phyloP scores from a whole-genome alignment of 371 early-diverging fungal species.

The Mortierella sp. region DNA sequence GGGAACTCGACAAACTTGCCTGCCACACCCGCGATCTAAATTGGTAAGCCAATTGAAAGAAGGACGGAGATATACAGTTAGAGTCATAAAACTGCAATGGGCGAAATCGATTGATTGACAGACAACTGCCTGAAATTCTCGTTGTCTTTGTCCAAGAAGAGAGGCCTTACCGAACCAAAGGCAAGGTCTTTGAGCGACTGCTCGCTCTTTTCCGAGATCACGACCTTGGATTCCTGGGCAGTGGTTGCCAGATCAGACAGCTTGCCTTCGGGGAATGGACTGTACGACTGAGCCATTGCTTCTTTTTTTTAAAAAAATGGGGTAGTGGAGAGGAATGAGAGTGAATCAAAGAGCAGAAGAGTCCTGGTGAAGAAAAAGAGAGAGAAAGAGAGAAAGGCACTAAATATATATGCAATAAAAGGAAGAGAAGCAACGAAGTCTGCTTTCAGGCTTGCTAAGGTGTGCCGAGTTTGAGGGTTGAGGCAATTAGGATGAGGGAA shows the following conservation, averaged over 20 bases:
- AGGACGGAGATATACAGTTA: background rate
- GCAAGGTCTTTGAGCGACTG: slow-evolving; percentile 58
- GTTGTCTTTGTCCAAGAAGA: background rate
- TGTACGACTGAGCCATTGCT: slow-evolving; percentile 58
- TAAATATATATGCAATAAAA: slow-evolving; percentile 7
- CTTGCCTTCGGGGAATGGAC: slow-evolving; percentile 48
- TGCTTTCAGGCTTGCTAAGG: background rate
- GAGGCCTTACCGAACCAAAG: slow-evolving; percentile 58
- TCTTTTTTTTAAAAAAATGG: background rate
- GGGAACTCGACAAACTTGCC: slow-evolving; percentile 97
- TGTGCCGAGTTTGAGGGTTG: slow-evolving; percentile 8
- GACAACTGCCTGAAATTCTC: background rate
- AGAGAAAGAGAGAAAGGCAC: background rate
- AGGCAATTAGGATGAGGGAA: slow-evolving; percentile 28
- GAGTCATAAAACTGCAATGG: background rate
- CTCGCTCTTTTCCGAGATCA: slow-evolving; percentile 55
- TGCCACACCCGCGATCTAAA: slow-evolving; percentile 86
- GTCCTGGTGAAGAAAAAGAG: background rate
- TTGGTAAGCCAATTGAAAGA: background rate
- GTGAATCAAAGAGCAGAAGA: background rate
- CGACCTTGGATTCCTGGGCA: slow-evolving; percentile 52
- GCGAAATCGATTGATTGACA: background rate
- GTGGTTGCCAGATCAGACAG: slow-evolving; percentile 46
- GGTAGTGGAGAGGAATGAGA: background rate
- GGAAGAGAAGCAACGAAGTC: background rate